Evolutionary conservation across 78 protist genomes (phyloP).

Genomic region (Paratrimastix pyriformis): DNA sequence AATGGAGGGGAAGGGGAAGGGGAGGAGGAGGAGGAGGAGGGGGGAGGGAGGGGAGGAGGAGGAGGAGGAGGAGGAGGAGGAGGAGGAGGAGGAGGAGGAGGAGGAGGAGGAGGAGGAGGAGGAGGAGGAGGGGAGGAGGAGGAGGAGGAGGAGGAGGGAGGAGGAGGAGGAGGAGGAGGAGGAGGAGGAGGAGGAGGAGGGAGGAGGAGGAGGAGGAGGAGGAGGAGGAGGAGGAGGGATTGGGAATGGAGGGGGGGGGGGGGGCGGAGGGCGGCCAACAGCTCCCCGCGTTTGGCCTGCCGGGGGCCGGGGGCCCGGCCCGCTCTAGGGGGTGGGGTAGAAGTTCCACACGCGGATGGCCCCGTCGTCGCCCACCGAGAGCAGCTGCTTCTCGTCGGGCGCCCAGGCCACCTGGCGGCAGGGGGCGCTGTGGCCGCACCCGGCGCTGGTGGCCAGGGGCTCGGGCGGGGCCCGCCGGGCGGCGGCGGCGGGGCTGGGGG

Average conservation of each 20-base stretch:
- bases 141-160: background rate
- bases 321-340: too few species aligned
- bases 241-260: background rate
- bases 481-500: background rate
- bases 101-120: conserved; percentile 4
- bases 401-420: background rate
- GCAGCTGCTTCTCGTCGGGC: background rate
- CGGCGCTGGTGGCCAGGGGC: background rate
- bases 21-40: background rate
- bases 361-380: conserved; percentile 8
- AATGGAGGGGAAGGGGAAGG: background rate
- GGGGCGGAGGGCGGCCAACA: too few species aligned
- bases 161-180: conserved; percentile 4
- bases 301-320: too few species aligned
- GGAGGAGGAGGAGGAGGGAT: background rate
- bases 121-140: background rate
- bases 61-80: conserved; percentile 5
- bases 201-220: conserved; percentile 4
- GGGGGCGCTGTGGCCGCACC: background rate
- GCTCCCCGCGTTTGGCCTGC: too few species aligned
- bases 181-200: conserved; percentile 5
- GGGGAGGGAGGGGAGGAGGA: background rate
- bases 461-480: background rate
- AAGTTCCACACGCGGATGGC: background rate
- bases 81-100: conserved; percentile 4